Conservation (phyloP, 2,329 filamentous ascomycete species). For the Epicoccum sorghinum region DNA sequence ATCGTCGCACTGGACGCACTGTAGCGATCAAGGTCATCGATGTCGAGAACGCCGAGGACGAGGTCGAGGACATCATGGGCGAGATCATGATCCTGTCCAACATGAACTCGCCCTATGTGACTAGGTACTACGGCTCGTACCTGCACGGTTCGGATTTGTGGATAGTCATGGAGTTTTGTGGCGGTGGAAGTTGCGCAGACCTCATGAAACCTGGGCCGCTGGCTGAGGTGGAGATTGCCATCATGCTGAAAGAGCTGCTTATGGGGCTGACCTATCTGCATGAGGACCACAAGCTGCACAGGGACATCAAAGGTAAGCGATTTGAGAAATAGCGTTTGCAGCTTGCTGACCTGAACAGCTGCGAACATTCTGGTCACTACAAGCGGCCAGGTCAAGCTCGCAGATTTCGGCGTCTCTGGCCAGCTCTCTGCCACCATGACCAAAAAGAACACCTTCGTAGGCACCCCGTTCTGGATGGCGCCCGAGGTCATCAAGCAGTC, state of each 20-base stretch:
- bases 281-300: constrained; percentile 91
- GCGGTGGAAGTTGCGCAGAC: constrained; percentile 93
- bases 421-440: constrained; percentile 98
- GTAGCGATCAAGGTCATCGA: constrained; percentile 99
- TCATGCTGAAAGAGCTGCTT: constrained; percentile 88
- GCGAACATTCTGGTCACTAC: constrained; percentile 90
- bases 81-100: constrained; percentile 98
- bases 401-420: constrained; percentile 95
- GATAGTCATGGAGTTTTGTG: constrained; percentile 99
- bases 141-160: constrained; percentile 94
- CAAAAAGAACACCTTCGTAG: constrained; percentile 99
- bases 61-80: constrained; percentile 98
- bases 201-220: constrained; percentile 93
- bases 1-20: constrained; percentile 88
- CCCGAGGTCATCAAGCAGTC: constrained; percentile 98
- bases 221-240: constrained; percentile 94
- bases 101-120: constrained; percentile 94
- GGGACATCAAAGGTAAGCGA: constrained; percentile 85
- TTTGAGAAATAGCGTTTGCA: no score
- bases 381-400: constrained; percentile 94
- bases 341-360: constrained; percentile 58
- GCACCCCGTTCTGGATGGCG: constrained; percentile 99
- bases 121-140: constrained; percentile 96
- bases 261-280: constrained; percentile 92
- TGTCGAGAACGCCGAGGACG: constrained; percentile 97